Conservation (phyloP, 1,284 basidiomycete species). For the Leccinum laetum region DNA sequence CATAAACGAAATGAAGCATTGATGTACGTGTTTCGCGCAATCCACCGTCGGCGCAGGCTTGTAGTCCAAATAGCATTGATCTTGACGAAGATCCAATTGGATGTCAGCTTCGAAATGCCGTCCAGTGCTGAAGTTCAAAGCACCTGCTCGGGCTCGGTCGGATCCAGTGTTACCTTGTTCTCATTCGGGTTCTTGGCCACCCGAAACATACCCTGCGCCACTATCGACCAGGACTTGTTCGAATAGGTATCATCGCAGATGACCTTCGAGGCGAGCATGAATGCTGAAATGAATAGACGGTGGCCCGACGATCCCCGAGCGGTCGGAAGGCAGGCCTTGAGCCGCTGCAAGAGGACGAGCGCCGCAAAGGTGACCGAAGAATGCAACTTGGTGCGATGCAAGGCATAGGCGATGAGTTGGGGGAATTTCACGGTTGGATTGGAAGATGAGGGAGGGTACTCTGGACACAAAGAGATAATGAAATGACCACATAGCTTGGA, state of each 20-base stretch:
- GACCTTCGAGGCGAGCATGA: constrained; percentile 94
- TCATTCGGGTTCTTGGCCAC: no score
- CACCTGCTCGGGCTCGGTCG: no score
- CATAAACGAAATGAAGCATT: no score
- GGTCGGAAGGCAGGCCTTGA: constrained; percentile 91
- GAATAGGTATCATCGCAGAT: constrained; percentile 97
- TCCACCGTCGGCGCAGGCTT: no score
- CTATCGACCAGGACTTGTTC: constrained; percentile 95
- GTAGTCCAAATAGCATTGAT: no score
- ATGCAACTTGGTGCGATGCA: constrained; percentile 87
- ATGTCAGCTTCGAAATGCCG: no score
- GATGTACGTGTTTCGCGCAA: no score
- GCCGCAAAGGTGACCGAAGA: constrained; percentile 83
- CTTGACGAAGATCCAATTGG: no score
- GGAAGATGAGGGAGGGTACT: constrained; percentile 51
- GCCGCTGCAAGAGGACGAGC: constrained; percentile 80
- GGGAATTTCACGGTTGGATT: constrained; percentile 65
- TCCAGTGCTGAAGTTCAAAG: no score
- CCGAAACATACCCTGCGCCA: constrained; percentile 86
- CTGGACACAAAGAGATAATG: constrained; percentile 78
- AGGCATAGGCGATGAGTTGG: constrained; percentile 86
- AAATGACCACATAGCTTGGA: constrained; percentile 70
- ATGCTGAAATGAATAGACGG: constrained; percentile 88
- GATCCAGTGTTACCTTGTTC: no score
- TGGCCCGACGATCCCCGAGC: constrained; percentile 92